These are phyloP conservation scores for Ogataea philodendri DNA, from an alignment of 805 yeast species.

Conservation along the genomic window DNA sequence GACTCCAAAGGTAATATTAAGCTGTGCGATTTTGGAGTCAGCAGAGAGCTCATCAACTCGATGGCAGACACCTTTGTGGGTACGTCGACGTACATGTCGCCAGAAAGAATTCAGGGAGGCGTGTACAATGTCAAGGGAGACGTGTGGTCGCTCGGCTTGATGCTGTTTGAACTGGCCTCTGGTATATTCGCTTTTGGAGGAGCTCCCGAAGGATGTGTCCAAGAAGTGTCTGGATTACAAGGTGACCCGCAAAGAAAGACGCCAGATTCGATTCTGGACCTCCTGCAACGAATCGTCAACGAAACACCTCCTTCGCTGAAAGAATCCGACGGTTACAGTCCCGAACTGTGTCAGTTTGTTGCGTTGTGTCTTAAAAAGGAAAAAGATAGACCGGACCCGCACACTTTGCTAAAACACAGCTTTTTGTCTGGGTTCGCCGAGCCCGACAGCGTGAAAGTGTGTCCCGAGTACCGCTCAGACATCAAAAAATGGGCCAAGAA, in stretches of 20 bases:
- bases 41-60: constrained; percentile 87
- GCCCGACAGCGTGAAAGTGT: constrained; percentile 33
- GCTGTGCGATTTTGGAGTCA: constrained; percentile 95
- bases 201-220: constrained; percentile 37
- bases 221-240: constrained; percentile 23
- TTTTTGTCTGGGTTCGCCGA: constrained; percentile 31
- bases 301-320: constrained; percentile 80
- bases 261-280: constrained; percentile 86
- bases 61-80: constrained; percentile 98
- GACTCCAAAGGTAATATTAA: constrained; percentile 85
- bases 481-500: constrained; percentile 38
- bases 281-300: constrained; percentile 88
- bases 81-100: constrained; percentile 96
- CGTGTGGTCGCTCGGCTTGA: constrained; percentile 94
- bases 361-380: constrained; percentile 73
- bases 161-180: constrained; percentile 83
- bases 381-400: constrained; percentile 71
- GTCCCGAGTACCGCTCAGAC: constrained; percentile 25
- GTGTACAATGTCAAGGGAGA: constrained; percentile 93
- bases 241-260: constrained; percentile 28
- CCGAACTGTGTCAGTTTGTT: constrained; percentile 62
- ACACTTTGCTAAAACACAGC: constrained; percentile 52
- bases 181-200: constrained; percentile 80
- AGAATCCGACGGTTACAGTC: constrained; percentile 44
- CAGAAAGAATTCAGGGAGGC: constrained; percentile 95